Conservation (phyloP, 2,329 filamentous ascomycete genomes). For the Aspergillus fumigatiaffinis region DNA sequence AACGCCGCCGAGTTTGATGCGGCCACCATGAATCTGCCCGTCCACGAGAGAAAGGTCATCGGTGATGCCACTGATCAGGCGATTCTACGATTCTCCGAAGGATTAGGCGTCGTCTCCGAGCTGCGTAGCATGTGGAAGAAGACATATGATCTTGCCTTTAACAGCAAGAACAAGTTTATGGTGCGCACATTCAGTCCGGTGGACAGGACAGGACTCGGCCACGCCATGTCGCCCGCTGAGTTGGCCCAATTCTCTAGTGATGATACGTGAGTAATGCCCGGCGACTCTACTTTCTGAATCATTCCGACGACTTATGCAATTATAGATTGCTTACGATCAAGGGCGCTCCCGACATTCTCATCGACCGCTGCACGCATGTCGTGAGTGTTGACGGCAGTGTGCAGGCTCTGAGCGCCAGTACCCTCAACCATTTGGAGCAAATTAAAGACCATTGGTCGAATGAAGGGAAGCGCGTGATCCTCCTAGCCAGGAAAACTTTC, state of each 20-base stretch:
- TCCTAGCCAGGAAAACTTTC: slow-evolving; percentile 61
- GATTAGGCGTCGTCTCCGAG: slow-evolving; percentile 57
- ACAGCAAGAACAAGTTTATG: slow-evolving; percentile 83
- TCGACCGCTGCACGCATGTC: slow-evolving; percentile 59
- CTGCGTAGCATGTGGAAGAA: slow-evolving; percentile 61
- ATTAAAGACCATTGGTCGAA: slow-evolving; percentile 67
- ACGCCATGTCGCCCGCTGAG: slow-evolving; percentile 5
- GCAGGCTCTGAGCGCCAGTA: slow-evolving; percentile 46
- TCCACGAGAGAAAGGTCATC: slow-evolving; percentile 61
- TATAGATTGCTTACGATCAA: slow-evolving; percentile 66
- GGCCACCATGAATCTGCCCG: slow-evolving; percentile 55
- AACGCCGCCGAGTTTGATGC: slow-evolving; percentile 74
- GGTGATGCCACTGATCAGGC: slow-evolving; percentile 76
- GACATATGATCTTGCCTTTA: slow-evolving; percentile 68
- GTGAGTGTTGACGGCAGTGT: slow-evolving; percentile 54
- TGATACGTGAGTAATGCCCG: neutral
- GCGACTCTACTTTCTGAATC: neutral
- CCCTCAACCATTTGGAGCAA: slow-evolving; percentile 48
- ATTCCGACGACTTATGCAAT: neutral
- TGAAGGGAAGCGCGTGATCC: slow-evolving; percentile 63
- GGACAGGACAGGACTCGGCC: slow-evolving; percentile 5
- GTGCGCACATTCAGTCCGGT: slow-evolving; percentile 55
- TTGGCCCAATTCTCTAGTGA: slow-evolving; percentile 1
- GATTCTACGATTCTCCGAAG: slow-evolving; percentile 67
- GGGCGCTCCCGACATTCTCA: slow-evolving; percentile 70